A percentile compares a stretch with the other conserved stretches of the same genome.
Evolutionary conservation across 345 rosid genomes (phyloP).

Genomic region (Euclidium syriacum): DNA sequence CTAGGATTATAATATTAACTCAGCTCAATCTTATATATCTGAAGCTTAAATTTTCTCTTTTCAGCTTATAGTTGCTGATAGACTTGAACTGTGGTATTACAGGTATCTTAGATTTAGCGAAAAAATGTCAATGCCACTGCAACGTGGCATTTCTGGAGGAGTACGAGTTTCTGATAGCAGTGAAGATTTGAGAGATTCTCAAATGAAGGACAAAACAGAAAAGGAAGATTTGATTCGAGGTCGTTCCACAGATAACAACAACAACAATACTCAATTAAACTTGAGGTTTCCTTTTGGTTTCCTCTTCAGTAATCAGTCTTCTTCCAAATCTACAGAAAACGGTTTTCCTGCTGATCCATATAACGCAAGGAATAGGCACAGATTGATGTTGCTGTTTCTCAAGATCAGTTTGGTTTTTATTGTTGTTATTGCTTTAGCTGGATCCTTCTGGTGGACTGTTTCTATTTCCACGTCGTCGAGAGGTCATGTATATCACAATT

Average conservation of each 20-base stretch:
- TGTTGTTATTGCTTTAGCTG: conserved; percentile 57
- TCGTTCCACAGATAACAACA: conserved; percentile 45
- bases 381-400: conserved; percentile 47
- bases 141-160: conserved; percentile 60
- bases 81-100: background rate
- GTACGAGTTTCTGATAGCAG: conserved; percentile 54
- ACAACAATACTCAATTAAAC: conserved; percentile 17
- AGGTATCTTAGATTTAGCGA: conserved; percentile 32
- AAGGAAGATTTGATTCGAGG: conserved; percentile 56
- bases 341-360: conserved; percentile 56
- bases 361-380: conserved; percentile 59
- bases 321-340: conserved; percentile 67
- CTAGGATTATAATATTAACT: background rate
- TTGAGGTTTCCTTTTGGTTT: conserved; percentile 57
- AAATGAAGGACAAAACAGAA: conserved; percentile 70
- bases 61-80: background rate
- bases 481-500: conserved; percentile 68
- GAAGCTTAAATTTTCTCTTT: background rate
- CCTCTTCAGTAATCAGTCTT: conserved; percentile 43
- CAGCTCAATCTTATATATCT: background rate
- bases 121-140: conserved; percentile 76
- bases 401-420: conserved; percentile 71
- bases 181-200: conserved; percentile 63
- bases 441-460: conserved; percentile 94
- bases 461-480: conserved; percentile 68